Evolutionary conservation across 2,329 filamentous ascomycete genomes (phyloP).

Genomic region (Fusarium camptoceras): DNA sequence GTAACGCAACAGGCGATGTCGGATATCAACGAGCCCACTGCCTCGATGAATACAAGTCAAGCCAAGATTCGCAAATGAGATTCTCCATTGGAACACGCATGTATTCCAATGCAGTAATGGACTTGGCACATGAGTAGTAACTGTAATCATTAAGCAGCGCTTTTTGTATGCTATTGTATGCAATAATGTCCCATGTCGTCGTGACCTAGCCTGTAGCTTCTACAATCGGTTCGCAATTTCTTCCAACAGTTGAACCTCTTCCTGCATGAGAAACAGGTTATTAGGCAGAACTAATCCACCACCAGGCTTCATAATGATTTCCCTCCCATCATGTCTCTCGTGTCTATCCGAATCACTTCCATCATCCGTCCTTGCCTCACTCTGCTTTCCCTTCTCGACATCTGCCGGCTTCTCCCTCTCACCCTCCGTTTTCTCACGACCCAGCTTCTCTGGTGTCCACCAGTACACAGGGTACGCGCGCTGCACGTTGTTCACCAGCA

Average conservation of each 20-base stretch:
- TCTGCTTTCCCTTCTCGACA: constrained; percentile 29
- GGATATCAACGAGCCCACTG: neutral
- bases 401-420: constrained; percentile 13
- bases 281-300: constrained; percentile 52
- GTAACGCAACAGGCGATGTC: neutral
- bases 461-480: constrained; percentile 76
- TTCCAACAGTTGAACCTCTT: constrained; percentile 53
- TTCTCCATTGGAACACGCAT: neutral
- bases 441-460: constrained; percentile 66
- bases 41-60: neutral
- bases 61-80: neutral
- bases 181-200: neutral
- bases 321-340: constrained; percentile 31
- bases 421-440: neutral
- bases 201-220: neutral
- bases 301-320: constrained; percentile 52
- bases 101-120: neutral
- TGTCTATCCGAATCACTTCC: constrained; percentile 30
- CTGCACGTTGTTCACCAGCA: constrained; percentile 77
- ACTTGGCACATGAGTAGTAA: neutral
- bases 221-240: constrained; percentile 52
- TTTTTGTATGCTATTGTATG: neutral
- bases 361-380: constrained; percentile 28
- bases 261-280: constrained; percentile 53
- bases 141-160: neutral